A percentile compares a stretch with the other conserved stretches of the same genome.
Conservation (phyloP, 2,329 filamentous ascomycete species). For the Penicillium sp. region DNA sequence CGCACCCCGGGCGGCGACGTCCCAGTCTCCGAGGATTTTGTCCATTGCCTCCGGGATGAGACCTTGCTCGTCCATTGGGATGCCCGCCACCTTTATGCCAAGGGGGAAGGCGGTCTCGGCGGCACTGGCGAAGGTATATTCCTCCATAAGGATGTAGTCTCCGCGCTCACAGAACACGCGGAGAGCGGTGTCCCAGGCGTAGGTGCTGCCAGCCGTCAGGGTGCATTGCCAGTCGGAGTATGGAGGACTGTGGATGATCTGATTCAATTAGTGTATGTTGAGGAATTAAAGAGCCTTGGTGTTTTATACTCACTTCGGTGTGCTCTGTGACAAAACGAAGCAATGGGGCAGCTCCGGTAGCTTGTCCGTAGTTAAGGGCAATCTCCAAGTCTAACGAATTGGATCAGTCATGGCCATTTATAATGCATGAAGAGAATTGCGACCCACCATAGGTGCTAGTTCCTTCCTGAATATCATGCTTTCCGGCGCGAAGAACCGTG, state of each 20-base stretch:
- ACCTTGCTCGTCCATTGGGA: constrained; percentile 60
- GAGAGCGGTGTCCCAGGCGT: constrained; percentile 70
- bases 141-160: constrained; percentile 75
- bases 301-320: constrained; percentile 54
- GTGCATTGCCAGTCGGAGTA: constrained; percentile 85
- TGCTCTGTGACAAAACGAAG: constrained; percentile 89
- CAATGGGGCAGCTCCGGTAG: constrained; percentile 75
- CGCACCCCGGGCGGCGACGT: constrained; percentile 47
- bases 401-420: constrained; percentile 6
- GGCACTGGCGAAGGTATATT: constrained; percentile 79
- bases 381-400: constrained; percentile 62
- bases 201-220: constrained; percentile 78
- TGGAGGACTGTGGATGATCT: constrained; percentile 70
- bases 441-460: constrained; percentile 46
- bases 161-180: constrained; percentile 70
- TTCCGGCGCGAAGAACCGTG: constrained; percentile 59
- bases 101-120: constrained; percentile 57
- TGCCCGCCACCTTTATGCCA: constrained; percentile 52
- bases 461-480: constrained; percentile 67
- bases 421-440: neutral
- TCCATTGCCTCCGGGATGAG: constrained; percentile 56
- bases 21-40: constrained; percentile 57
- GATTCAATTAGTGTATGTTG: constrained; percentile 8
- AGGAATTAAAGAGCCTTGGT: neutral
- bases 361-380: constrained; percentile 86